These are phyloP conservation scores for Basipetospora chlamydospora DNA, from an alignment of 2,329 filamentous ascomycete species.

Conservation along the genomic window DNA sequence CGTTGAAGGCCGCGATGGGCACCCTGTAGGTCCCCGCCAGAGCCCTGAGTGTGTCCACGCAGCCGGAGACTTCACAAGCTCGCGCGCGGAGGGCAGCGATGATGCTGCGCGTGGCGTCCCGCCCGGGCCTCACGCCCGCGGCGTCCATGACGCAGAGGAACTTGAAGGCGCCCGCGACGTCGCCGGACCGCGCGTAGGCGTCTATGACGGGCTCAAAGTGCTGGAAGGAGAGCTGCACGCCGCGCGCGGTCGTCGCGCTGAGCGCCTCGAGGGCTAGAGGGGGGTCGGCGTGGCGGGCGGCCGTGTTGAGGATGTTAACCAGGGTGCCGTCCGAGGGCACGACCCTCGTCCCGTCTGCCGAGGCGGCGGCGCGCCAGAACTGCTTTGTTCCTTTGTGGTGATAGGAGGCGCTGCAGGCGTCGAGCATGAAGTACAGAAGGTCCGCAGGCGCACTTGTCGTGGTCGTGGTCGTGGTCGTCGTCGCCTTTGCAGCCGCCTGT, in stretches of 20 bases:
- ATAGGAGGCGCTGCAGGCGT: slow-evolving; percentile 50
- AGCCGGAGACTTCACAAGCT: slow-evolving; percentile 29
- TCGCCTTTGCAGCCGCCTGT: no score
- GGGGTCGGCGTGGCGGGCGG: slow-evolving; percentile 53
- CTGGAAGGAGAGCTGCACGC: slow-evolving; percentile 41
- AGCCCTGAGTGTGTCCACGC: slow-evolving; percentile 40
- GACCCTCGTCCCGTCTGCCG: slow-evolving; percentile 13
- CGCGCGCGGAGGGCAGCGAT: slow-evolving; percentile 37
- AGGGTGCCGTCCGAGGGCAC: slow-evolving; percentile 45
- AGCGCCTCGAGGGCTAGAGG: slow-evolving; percentile 58
- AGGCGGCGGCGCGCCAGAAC: slow-evolving; percentile 56
- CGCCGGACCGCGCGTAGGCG: slow-evolving; percentile 44
- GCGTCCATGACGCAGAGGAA: slow-evolving; percentile 61
- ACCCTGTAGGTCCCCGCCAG: slow-evolving; percentile 25
- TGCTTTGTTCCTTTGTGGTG: slow-evolving; percentile 51
- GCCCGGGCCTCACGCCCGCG: slow-evolving; percentile 41
- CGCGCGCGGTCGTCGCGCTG: slow-evolving; percentile 43
- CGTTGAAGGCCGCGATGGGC: slow-evolving; percentile 21
- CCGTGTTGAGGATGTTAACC: slow-evolving; percentile 55
- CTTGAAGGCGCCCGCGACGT: slow-evolving; percentile 52
- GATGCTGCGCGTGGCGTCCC: slow-evolving; percentile 49
- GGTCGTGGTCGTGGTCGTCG: slow-evolving; percentile 15
- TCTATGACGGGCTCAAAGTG: slow-evolving; percentile 74
- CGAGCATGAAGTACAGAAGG: slow-evolving; percentile 61
- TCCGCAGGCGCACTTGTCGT: slow-evolving; percentile 13